Percentiles rank a stretch among this genome's conserved stretches.
phyloP scores from a whole-genome alignment of 371 early-diverging fungal species.

The Mucor irregularis region DNA sequence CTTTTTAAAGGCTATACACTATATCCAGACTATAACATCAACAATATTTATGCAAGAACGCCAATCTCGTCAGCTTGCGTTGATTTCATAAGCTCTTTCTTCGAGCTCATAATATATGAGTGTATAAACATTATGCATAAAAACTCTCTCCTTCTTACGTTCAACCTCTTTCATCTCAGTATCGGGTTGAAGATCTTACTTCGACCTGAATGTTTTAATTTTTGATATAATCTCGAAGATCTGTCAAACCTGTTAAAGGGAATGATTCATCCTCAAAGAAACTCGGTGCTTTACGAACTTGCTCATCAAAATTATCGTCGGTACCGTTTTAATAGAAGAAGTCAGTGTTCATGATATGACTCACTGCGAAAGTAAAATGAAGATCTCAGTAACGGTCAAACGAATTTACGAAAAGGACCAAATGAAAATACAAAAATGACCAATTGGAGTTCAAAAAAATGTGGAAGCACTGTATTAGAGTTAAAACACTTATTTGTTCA shows the following conservation, averaged over 20 bases:
- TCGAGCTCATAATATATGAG: constrained; percentile 17
- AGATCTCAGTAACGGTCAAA: constrained; percentile 2
- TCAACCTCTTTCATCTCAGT: constrained; percentile 17
- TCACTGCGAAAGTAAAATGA: constrained; percentile 2
- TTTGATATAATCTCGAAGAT: constrained; percentile 21
- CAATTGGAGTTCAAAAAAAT: background rate
- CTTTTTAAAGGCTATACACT: too few relatives aligned
- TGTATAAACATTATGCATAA: constrained; percentile 17
- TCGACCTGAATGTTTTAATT: constrained; percentile 13
- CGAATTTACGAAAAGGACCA: constrained; percentile 4
- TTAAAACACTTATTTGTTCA: too few relatives aligned
- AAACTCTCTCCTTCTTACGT: constrained; percentile 15
- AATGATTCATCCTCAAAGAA: constrained; percentile 16
- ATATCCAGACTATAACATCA: too few relatives aligned
- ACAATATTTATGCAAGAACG: too few relatives aligned
- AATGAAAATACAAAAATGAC: background rate
- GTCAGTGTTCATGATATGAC: constrained; percentile 14
- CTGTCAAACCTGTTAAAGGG: constrained; percentile 16
- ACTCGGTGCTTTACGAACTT: constrained; percentile 11
- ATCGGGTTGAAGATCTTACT: constrained; percentile 11
- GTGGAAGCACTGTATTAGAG: background rate
- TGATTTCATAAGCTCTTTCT: constrained; percentile 19
- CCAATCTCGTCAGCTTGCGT: too few relatives aligned
- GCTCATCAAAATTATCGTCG: constrained; percentile 14
- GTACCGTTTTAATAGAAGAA: constrained; percentile 19